These are phyloP conservation scores for Erodium texanum DNA, from an alignment of 441 rosid genomes.

Conservation along the genomic window DNA sequence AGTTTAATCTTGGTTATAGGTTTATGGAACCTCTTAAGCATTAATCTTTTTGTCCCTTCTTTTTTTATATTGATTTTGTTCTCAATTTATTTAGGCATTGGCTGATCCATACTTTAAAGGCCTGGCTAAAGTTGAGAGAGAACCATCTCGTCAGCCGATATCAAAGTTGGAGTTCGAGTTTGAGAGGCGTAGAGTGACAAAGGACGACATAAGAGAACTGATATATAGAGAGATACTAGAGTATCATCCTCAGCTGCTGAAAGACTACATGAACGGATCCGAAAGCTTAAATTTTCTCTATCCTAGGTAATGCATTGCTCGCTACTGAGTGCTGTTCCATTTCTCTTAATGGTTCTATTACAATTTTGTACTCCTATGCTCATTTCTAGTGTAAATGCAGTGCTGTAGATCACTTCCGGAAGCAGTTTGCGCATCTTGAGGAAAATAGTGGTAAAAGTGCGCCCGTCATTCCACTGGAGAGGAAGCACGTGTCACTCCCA, in stretches of 20 bases:
- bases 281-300: constrained; percentile 79
- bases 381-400: constrained; percentile 34
- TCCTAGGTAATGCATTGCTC: constrained; percentile 48
- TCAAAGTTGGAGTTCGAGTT: constrained; percentile 92
- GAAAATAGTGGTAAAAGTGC: constrained; percentile 69
- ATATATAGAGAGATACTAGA: constrained; percentile 82
- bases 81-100: constrained; percentile 42
- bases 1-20: neutral
- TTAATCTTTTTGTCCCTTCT: neutral
- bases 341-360: neutral
- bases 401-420: constrained; percentile 86
- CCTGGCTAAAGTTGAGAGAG: constrained; percentile 70
- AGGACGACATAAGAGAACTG: constrained; percentile 80
- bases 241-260: constrained; percentile 85
- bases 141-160: constrained; percentile 86
- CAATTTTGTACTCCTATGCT: constrained; percentile 2
- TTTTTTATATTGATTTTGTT: neutral
- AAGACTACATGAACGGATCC: constrained; percentile 71
- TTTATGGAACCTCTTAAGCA: neutral
- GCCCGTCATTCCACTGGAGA: constrained; percentile 63
- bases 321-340: constrained; percentile 7
- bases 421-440: constrained; percentile 83
- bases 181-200: constrained; percentile 83
- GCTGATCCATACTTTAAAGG: constrained; percentile 93
- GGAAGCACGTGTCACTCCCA: constrained; percentile 83